A percentile compares a stretch with the other conserved stretches of the same genome.
Evolutionary conservation across 2,329 filamentous ascomycete genomes (phyloP).

Genomic region (Ascochyta viciae-villosae): DNA sequence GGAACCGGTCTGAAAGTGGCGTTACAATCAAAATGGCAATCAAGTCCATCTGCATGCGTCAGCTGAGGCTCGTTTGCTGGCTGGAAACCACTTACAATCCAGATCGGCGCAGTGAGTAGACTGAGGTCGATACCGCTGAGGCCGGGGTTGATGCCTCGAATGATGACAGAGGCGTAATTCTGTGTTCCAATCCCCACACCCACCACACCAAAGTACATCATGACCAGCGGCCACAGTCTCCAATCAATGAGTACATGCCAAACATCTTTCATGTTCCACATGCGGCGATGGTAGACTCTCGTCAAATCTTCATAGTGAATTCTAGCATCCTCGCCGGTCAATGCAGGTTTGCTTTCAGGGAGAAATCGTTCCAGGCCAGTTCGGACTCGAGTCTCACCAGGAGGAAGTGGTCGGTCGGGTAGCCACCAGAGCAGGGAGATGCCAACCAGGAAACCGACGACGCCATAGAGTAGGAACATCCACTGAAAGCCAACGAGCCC

Average conservation of each 20-base stretch:
- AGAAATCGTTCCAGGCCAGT: conserved; percentile 68
- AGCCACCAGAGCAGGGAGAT: conserved; percentile 86
- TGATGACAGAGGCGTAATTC: conserved; percentile 86
- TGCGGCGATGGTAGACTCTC: conserved; percentile 76
- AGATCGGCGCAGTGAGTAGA: conserved; percentile 87
- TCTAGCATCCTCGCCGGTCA: conserved; percentile 77
- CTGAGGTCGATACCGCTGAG: conserved; percentile 79
- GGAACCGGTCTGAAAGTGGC: conserved; percentile 86
- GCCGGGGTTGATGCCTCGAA: conserved; percentile 75
- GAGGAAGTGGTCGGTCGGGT: conserved; percentile 79
- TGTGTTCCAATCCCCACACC: conserved; percentile 91
- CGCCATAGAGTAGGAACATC: conserved; percentile 91
- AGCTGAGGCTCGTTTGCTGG: conserved; percentile 4
- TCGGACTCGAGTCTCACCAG: conserved; percentile 65
- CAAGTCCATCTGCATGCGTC: conserved; percentile 72
- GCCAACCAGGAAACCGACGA: conserved; percentile 76
- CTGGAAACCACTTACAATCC: conserved; percentile 69
- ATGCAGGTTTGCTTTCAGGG: conserved; percentile 72
- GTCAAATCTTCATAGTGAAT: conserved; percentile 85
- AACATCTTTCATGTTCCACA: conserved; percentile 77
- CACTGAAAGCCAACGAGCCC: conserved; percentile 84
- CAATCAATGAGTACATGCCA: conserved; percentile 77
- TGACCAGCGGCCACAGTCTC: conserved; percentile 82
- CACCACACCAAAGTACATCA: conserved; percentile 97
- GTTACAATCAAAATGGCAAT: conserved; percentile 86